phyloP scores from a whole-genome alignment of 2,329 filamentous ascomycete genomes.

The Ramichloridium luteum region DNA sequence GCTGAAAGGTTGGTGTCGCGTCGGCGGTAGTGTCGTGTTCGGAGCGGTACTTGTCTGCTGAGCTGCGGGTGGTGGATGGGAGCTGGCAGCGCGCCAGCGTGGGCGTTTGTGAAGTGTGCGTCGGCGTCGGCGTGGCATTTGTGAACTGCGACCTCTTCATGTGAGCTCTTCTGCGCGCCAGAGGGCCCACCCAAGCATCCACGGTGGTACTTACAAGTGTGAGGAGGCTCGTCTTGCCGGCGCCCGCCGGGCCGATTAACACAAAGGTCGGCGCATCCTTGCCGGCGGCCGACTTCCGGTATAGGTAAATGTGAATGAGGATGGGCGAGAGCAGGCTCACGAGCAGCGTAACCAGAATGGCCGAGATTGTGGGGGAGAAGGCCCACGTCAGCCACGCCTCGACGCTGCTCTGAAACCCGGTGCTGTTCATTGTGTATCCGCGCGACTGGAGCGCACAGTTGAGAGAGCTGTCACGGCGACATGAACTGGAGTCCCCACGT shows the following conservation, averaged over 20 bases:
- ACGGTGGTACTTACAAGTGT: conserved; percentile 48
- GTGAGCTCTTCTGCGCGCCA: neutral
- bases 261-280: conserved; percentile 58
- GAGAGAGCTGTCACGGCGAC: too few species aligned
- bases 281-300: conserved; percentile 50
- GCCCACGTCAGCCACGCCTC: conserved; percentile 34
- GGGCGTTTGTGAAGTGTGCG: conserved; percentile 52
- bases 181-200: neutral
- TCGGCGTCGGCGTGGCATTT: conserved; percentile 42
- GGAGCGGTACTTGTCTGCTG: conserved; percentile 53
- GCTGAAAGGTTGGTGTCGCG: conserved; percentile 54
- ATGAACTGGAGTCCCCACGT: too few species aligned
- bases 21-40: conserved; percentile 48
- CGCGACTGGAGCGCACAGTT: too few species aligned
- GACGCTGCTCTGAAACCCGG: conserved; percentile 2
- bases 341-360: conserved; percentile 55
- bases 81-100: conserved; percentile 45
- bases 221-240: conserved; percentile 81
- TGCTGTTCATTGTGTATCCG: too few species aligned
- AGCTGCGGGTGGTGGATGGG: conserved; percentile 39
- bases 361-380: conserved; percentile 32
- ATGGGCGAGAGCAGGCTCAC: conserved; percentile 63
- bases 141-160: conserved; percentile 33
- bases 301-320: conserved; percentile 63
- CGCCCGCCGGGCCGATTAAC: conserved; percentile 65